Percentiles rank a stretch among this genome's conserved stretches.
Conservation (phyloP, 352 stramenopile species). For the Vaucheria bursata region DNA sequence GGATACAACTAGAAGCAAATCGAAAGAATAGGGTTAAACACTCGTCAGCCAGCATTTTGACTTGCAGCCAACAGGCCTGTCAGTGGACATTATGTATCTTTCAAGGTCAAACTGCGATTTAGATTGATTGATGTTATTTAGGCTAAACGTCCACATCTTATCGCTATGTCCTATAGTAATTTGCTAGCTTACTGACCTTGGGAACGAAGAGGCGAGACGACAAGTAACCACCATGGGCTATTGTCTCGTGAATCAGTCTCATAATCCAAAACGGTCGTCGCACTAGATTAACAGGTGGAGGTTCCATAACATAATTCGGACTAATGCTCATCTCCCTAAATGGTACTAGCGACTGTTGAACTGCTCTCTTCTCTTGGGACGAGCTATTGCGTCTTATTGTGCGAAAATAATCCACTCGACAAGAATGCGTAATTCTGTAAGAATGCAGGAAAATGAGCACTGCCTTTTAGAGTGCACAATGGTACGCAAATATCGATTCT, state of each 20-base stretch:
- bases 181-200: too few relatives aligned
- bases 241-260: constrained; percentile 25
- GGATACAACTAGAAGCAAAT: too few relatives aligned
- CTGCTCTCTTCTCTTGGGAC: constrained; percentile 11
- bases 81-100: too few relatives aligned
- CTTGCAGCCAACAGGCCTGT: too few relatives aligned
- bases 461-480: background rate
- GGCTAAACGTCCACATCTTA: too few relatives aligned
- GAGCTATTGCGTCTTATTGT: constrained; percentile 4
- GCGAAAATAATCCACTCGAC: background rate
- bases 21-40: too few relatives aligned
- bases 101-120: too few relatives aligned
- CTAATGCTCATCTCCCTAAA: constrained; percentile 33
- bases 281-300: background rate
- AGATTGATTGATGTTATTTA: too few relatives aligned
- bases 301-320: constrained; percentile 15
- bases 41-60: too few relatives aligned
- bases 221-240: constrained; percentile 31
- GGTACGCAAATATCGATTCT: background rate
- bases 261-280: constrained; percentile 36
- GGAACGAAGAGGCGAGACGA: constrained; percentile 38
- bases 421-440: background rate
- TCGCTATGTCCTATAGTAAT: too few relatives aligned
- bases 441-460: too few relatives aligned
- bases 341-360: constrained; percentile 39